Conservation (phyloP, 2,329 filamentous ascomycete species). For the Truncatella angustata region DNA sequence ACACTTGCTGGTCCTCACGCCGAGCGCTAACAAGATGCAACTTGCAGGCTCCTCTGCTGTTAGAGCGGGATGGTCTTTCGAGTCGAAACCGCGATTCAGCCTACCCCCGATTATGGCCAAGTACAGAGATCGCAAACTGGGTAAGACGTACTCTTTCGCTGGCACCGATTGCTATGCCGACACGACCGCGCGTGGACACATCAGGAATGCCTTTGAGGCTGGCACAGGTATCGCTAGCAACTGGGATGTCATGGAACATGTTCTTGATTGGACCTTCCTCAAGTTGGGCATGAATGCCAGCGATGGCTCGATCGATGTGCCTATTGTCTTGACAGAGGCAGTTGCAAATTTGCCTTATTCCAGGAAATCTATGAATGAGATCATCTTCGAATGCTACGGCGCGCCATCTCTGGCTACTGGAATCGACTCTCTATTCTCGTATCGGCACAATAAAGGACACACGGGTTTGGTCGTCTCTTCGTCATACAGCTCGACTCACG, state of each 20-base stretch:
- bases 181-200: slow-evolving; percentile 85
- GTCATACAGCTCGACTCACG: slow-evolving; percentile 88
- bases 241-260: slow-evolving; percentile 96
- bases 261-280: slow-evolving; percentile 91
- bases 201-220: slow-evolving; percentile 86
- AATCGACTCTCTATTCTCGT: slow-evolving; percentile 95
- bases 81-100: slow-evolving; percentile 73
- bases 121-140: slow-evolving; percentile 91
- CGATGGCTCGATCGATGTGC: slow-evolving; percentile 74
- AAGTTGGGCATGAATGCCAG: slow-evolving; percentile 83
- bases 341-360: slow-evolving; percentile 89
- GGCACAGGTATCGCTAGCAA: slow-evolving; percentile 91
- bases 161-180: slow-evolving; percentile 93
- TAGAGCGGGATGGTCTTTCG: slow-evolving; percentile 95
- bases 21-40: slow-evolving; percentile 12
- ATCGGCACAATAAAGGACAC: slow-evolving; percentile 83
- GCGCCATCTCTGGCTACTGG: slow-evolving; percentile 90
- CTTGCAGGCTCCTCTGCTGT: slow-evolving; percentile 76
- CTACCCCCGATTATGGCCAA: slow-evolving; percentile 91
- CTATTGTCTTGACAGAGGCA: slow-evolving; percentile 93
- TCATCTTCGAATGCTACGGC: slow-evolving; percentile 93
- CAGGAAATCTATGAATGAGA: slow-evolving; percentile 92
- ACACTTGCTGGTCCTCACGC: slow-evolving; percentile 12
- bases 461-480: slow-evolving; percentile 89
- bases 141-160: slow-evolving; percentile 88